A percentile compares a stretch with the other conserved stretches of the same genome.
Conservation (phyloP, 2,329 filamentous ascomycete genomes). For the Nectriaceae sp. region DNA sequence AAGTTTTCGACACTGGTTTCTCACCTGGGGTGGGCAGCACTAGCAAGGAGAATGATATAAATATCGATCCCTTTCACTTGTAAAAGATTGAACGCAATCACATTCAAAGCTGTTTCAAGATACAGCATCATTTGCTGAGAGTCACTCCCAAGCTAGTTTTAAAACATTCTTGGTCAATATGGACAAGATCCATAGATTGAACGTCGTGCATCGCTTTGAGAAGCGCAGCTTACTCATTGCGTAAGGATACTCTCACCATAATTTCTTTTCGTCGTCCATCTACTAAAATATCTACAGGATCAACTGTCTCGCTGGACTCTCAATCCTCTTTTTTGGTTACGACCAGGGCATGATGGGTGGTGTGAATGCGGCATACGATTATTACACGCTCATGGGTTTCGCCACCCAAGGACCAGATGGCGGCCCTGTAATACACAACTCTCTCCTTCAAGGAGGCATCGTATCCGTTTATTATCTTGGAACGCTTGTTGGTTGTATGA, state of each 20-base stretch:
- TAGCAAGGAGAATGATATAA: no score
- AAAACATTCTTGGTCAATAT: no score
- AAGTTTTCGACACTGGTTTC: no score
- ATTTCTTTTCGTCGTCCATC: no score
- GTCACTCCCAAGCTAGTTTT: no score
- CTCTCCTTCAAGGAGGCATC: slow-evolving; percentile 22
- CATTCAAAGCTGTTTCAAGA: no score
- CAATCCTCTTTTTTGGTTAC: slow-evolving; percentile 28
- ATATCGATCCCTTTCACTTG: no score
- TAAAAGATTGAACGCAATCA: no score
- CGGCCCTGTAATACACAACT: slow-evolving; percentile 18
- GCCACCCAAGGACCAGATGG: slow-evolving; percentile 18
- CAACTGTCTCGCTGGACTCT: slow-evolving; percentile 22
- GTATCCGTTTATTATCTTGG: slow-evolving; percentile 25
- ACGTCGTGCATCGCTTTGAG: slow-evolving; percentile 18
- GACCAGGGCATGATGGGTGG: slow-evolving; percentile 25
- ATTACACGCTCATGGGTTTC: slow-evolving; percentile 23
- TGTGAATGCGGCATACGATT: slow-evolving; percentile 17
- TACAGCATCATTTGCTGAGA: no score
- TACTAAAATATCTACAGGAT: no score
- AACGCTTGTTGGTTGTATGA: slow-evolving; percentile 19
- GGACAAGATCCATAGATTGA: slow-evolving; percentile 3
- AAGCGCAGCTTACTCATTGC: slow-evolving; percentile 26
- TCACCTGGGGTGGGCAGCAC: no score
- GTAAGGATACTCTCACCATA: no score